Percentiles rank a stretch among this genome's conserved stretches.
Evolutionary conservation across 257 asterid species (phyloP).

Genomic region (Solanum clarkiae): DNA sequence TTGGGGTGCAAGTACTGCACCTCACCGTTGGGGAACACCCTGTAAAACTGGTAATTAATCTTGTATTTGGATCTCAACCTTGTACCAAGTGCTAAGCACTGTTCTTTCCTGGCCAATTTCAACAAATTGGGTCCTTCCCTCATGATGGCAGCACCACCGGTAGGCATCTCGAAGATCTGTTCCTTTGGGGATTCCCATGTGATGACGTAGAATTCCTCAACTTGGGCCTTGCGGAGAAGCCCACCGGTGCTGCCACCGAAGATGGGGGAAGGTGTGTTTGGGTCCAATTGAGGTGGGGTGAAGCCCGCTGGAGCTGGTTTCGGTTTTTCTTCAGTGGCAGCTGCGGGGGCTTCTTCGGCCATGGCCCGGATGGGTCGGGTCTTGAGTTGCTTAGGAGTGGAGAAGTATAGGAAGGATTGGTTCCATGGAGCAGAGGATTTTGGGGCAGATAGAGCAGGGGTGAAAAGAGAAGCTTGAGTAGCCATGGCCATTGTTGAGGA

Average conservation of each 20-base stretch:
- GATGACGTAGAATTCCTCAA: constrained; percentile 84
- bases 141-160: constrained; percentile 98
- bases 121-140: constrained; percentile 75
- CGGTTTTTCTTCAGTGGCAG: constrained; percentile 4
- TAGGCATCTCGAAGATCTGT: constrained; percentile 95
- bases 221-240: constrained; percentile 78
- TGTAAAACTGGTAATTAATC: constrained; percentile 72
- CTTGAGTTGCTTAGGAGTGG: constrained; percentile 31
- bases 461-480: constrained; percentile 79
- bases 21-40: constrained; percentile 93
- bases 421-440: constrained; percentile 44
- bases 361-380: constrained; percentile 49
- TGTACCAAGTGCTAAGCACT: constrained; percentile 83
- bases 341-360: constrained; percentile 33
- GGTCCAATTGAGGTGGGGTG: constrained; percentile 86
- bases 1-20: constrained; percentile 93
- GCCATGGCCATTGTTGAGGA: constrained; percentile 55
- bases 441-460: constrained; percentile 40
- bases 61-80: constrained; percentile 80
- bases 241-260: constrained; percentile 97
- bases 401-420: constrained; percentile 20
- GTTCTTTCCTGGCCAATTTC: constrained; percentile 85
- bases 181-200: constrained; percentile 96
- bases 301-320: constrained; percentile 58
- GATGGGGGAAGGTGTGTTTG: constrained; percentile 93